These are phyloP conservation scores for Boletus insuetus DNA, from an alignment of 768 basidiomycete genomes.

Conservation along the genomic window DNA sequence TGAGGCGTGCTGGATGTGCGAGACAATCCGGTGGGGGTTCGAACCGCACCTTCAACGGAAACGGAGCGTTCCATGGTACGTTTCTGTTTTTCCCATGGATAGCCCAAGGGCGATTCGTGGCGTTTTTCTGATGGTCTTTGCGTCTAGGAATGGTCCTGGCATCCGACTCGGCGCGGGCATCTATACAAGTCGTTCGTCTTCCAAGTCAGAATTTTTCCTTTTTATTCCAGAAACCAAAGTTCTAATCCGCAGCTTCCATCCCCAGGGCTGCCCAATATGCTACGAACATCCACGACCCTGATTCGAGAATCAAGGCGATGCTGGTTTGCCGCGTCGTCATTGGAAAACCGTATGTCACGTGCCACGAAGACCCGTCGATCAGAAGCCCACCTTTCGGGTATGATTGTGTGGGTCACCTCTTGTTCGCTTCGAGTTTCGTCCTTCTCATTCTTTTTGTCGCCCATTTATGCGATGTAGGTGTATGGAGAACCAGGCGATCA, in stretches of 20 bases:
- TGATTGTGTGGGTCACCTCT: constrained; percentile 18
- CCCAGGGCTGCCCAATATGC: constrained; percentile 23
- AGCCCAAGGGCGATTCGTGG: no score
- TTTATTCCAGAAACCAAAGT: neutral
- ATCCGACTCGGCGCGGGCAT: constrained; percentile 27
- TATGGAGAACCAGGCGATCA: constrained; percentile 6
- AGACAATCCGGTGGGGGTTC: constrained; percentile 23
- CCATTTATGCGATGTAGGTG: constrained; percentile 6
- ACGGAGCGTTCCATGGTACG: constrained; percentile 9
- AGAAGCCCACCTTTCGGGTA: constrained; percentile 15
- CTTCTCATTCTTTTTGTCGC: neutral
- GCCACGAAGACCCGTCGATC: constrained; percentile 10
- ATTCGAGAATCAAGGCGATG: constrained; percentile 16
- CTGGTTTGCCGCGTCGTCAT: constrained; percentile 25
- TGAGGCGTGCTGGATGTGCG: constrained; percentile 16
- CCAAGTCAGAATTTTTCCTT: constrained; percentile 17
- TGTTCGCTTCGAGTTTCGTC: no score
- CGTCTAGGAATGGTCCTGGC: constrained; percentile 10
- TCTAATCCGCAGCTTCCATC: neutral
- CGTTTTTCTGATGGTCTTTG: constrained; percentile 3
- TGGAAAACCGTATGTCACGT: constrained; percentile 6
- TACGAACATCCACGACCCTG: constrained; percentile 4
- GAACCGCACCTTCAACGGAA: constrained; percentile 21
- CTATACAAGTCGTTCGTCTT: constrained; percentile 21
- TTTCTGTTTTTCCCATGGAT: neutral